A percentile compares a stretch with the other conserved stretches of the same genome.
Conservation (phyloP, 163 green algal genomes). For the Prototheca cutis region DNA sequence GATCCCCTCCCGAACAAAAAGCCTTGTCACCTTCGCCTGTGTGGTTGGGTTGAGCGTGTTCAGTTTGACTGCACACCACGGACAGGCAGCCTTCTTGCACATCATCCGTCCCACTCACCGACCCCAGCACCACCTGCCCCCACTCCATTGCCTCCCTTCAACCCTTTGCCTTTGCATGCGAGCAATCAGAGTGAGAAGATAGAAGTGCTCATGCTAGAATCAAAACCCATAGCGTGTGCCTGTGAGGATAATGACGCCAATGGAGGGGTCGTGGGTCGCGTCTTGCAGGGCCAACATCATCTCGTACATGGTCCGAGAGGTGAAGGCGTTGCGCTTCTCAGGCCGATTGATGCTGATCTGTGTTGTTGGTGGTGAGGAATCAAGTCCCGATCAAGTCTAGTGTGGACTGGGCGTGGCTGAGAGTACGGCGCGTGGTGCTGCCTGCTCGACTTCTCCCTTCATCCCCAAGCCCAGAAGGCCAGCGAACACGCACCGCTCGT, state of each 20-base stretch:
- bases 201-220: too few relatives aligned
- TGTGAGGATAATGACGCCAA: slow-evolving; percentile 93
- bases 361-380: background rate
- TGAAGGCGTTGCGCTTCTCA: slow-evolving; percentile 92
- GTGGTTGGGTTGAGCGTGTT: slow-evolving; percentile 1
- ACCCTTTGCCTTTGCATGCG: background rate
- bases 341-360: slow-evolving; percentile 96
- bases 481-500: too few relatives aligned
- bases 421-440: background rate
- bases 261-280: slow-evolving; percentile 71
- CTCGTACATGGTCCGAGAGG: slow-evolving; percentile 60
- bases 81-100: background rate
- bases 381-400: background rate
- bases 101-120: background rate
- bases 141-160: background rate
- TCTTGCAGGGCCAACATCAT: slow-evolving; percentile 80
- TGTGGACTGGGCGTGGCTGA: too few relatives aligned
- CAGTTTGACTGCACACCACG: background rate
- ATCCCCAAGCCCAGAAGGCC: background rate
- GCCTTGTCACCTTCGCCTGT: slow-evolving; percentile 65
- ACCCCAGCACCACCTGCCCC: background rate
- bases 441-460: background rate
- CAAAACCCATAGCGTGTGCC: slow-evolving; percentile 10
- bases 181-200: background rate
- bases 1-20: slow-evolving; percentile 96